These are phyloP conservation scores for Circinella umbellata DNA, from an alignment of 371 early-diverging fungal genomes.

Conservation along the genomic window DNA sequence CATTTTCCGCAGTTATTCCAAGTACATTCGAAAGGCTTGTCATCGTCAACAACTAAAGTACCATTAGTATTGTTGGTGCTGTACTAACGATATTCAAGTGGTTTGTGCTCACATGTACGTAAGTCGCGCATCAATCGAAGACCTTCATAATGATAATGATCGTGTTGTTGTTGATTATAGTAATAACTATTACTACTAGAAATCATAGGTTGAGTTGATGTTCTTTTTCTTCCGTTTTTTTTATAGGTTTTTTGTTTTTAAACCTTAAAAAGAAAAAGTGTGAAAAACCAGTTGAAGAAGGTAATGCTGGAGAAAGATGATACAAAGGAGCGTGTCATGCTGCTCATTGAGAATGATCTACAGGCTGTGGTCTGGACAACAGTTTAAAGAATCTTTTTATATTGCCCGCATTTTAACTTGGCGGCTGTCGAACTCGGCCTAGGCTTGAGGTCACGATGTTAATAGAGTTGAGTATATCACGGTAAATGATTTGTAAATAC, in stretches of 20 bases:
- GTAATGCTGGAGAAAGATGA: neutral
- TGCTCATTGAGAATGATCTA: conserved; percentile 19
- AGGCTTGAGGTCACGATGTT: no score
- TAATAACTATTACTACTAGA: no score
- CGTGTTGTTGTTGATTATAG: no score
- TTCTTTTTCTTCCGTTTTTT: no score
- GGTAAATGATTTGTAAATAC: no score
- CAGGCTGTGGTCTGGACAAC: conserved; percentile 22
- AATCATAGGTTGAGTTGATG: neutral
- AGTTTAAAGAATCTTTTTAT: no score
- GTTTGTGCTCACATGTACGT: neutral
- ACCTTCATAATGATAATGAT: neutral
- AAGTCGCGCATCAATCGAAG: neutral
- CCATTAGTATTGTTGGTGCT: neutral
- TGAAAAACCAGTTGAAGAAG: neutral
- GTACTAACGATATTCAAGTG: neutral
- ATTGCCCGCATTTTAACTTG: no score
- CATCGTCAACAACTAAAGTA: conserved; percentile 26
- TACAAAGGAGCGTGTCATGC: conserved; percentile 2
- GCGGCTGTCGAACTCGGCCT: no score
- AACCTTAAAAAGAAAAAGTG: neutral
- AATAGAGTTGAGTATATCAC: no score
- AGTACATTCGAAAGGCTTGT: conserved; percentile 67
- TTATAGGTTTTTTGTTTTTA: conserved; percentile 17
- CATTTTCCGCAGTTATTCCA: conserved; percentile 74